Base-by-base conservation (phyloP, 805 yeast genomes). In the Candida maris region DNA sequence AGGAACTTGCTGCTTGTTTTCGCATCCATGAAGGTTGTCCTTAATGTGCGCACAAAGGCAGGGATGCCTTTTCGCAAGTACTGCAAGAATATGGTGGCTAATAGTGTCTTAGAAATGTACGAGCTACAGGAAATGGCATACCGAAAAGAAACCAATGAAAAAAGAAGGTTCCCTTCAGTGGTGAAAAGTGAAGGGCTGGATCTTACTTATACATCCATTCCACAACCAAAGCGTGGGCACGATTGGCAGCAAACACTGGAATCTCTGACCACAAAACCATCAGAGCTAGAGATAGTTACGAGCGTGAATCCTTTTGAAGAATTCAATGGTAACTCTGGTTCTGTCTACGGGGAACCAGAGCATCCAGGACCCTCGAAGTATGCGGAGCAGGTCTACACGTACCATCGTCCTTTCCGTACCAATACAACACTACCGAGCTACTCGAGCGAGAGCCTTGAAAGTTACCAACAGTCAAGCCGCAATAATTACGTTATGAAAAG, bases 11-110 rank as follows among this genome's bases (percentile, higher is more conserved):
- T 41, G 8, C 37, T 53, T 3, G 26, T 59, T 1, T 7, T 57
- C 1, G 31, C 54, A 5, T 46, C 61, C 2, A 30, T 45, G 14
- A 49, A 51, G 29, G 37, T 57, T 7, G 42, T 56, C 7, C 22
- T 32, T 3, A 17, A 29, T 3, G 38, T 39, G 15, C 45, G 40
- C n/a, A 32, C 26, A 5, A 36, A 34, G 3, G 26, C 36, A 10
- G 23, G 33, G 2, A 30, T 34, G 19, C 25, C 41, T 5, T 56
- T 57, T 35, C 38, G 36, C 2, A 43, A 38, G 5, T 52, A 51
- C 35, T 55, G 59, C 29, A 43, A 48, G 14, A 30, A 34, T n/a
- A 32, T 56, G 28, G 62, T 59, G 23, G 58, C 61, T 5, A 38
- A 38, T 15, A 45, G 53, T 34, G 62, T 59, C 5, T 25, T 51